Base-by-base conservation (phyloP, 2,329 filamentous ascomycete species). In the Trematosphaeria pertusa region DNA sequence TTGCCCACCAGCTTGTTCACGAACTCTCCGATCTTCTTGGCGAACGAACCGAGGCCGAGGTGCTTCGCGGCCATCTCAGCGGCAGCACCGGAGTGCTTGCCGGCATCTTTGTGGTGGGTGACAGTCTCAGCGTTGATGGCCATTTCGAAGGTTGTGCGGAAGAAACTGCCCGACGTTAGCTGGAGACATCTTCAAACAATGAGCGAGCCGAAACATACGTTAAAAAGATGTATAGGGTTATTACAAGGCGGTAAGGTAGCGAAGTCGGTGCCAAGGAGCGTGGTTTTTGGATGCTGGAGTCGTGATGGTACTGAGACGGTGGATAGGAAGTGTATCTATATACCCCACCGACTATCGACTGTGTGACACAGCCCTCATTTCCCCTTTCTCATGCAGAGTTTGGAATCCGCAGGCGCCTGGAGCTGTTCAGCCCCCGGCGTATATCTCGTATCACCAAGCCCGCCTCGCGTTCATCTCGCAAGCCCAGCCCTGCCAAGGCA, bases 1-100 rank as follows among this genome's bases (percentile, higher is more conserved):
- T 52, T 56, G 30, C 52, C 48, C n/a, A 50, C 39, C 2, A 56
- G 35, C 49, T 50, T 56, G 26, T 39, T 50, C 12, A 56, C 49
- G 14, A 52, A 47, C 37, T 49, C 49, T 19, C 52, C 52, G 20
- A 56, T 52, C 36, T 56, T 46, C 49, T 50, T 52, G 20, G 30
- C 37, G 46, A 44, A 47, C 2, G 26, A 11, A 28, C 44, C 45
- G 14, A 56, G 38, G 11, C 49, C 49, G 8, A 39, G 3, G 10
- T 56, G 28, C 37, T 52, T 56, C 1, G 48, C 52, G 10, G 37
- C 22, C 18, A 15, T 21, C 37, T 56, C 52, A n/a, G 49, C 52
- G 22, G 48, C 46, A 17, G 41, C 20, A 17, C 52, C 52, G 19
- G 44, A 43, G 39, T 52, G 48, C 49, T 56, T 52, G 30, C 14